Evolutionary conservation across 192 early-diverging fungal genomes (phyloP).

Genomic region (Umbelopsis vinacea): DNA sequence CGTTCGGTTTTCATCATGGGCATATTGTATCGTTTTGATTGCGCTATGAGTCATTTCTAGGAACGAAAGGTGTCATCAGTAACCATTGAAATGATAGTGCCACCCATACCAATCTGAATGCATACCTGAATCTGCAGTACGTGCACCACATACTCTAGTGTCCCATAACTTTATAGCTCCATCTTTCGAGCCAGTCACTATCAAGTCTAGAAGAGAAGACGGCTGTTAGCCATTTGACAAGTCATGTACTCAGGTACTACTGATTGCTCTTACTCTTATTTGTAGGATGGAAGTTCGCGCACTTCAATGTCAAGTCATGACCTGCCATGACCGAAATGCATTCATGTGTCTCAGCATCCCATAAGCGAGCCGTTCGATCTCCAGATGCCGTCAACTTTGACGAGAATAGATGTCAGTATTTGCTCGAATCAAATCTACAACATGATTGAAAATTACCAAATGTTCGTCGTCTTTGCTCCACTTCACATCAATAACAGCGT

Average conservation of each 20-base stretch:
- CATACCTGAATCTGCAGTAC: constrained; percentile 16
- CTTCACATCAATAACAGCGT: constrained; percentile 81
- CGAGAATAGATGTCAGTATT: neutral
- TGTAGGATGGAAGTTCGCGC: constrained; percentile 60
- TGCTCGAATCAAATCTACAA: neutral
- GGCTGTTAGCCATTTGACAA: neutral
- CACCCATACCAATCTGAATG: neutral
- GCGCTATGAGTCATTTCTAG: constrained; percentile 40
- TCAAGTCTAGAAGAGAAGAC: constrained; percentile 21
- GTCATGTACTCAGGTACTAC: neutral
- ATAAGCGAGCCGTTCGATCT: constrained; percentile 73
- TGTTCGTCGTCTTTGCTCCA: constrained; percentile 74
- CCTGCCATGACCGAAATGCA: constrained; percentile 62
- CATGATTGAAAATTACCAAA: constrained; percentile 45
- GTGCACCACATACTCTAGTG: constrained; percentile 26
- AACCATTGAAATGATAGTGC: neutral
- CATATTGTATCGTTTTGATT: constrained; percentile 49
- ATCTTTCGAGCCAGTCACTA: constrained; percentile 29
- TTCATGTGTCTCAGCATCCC: constrained; percentile 71
- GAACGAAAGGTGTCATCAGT: neutral
- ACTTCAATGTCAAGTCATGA: constrained; percentile 73
- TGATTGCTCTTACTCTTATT: constrained; percentile 58
- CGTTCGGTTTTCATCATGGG: constrained; percentile 35
- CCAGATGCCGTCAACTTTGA: constrained; percentile 72
- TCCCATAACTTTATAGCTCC: constrained; percentile 37